Conservation (phyloP, 345 rosid species). For the Triadica sebifera region DNA sequence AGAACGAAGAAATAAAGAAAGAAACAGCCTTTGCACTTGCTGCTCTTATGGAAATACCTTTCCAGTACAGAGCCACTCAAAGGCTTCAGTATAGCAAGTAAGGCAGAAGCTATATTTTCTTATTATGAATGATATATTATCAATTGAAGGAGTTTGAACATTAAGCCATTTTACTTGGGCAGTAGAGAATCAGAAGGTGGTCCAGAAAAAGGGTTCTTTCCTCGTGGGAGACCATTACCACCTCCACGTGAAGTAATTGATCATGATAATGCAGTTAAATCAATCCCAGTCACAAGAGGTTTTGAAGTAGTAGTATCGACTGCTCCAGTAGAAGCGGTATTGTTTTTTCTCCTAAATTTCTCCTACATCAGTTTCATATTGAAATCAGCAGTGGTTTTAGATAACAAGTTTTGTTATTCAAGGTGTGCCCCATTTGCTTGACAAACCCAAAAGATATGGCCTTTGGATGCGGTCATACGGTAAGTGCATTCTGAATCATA, state of each 20-base stretch:
- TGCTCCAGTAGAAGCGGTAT: slow-evolving; percentile 45
- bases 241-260: slow-evolving; percentile 73
- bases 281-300: slow-evolving; percentile 30
- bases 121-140: slow-evolving; percentile 1
- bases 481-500: slow-evolving; percentile 36
- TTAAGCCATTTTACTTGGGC: slow-evolving; percentile 31
- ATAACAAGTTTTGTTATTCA: slow-evolving; percentile 20
- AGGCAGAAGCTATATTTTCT: slow-evolving; percentile 18
- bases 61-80: slow-evolving; percentile 80
- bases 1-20: slow-evolving; percentile 56
- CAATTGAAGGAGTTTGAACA: slow-evolving; percentile 8
- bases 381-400: slow-evolving; percentile 4
- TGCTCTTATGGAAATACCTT: slow-evolving; percentile 94
- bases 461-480: slow-evolving; percentile 90
- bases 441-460: slow-evolving; percentile 92
- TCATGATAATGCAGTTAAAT: slow-evolving; percentile 51
- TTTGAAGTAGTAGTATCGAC: slow-evolving; percentile 40
- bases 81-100: slow-evolving; percentile 46
- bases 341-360: background rate
- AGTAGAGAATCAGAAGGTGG: slow-evolving; percentile 32
- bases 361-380: slow-evolving; percentile 4
- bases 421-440: slow-evolving; percentile 97
- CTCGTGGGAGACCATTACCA: slow-evolving; percentile 52
- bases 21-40: slow-evolving; percentile 91
- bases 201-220: slow-evolving; percentile 44